phyloP scores from a whole-genome alignment of 495 filamentous ascomycete genomes.

The Trichoderma parareesei region DNA sequence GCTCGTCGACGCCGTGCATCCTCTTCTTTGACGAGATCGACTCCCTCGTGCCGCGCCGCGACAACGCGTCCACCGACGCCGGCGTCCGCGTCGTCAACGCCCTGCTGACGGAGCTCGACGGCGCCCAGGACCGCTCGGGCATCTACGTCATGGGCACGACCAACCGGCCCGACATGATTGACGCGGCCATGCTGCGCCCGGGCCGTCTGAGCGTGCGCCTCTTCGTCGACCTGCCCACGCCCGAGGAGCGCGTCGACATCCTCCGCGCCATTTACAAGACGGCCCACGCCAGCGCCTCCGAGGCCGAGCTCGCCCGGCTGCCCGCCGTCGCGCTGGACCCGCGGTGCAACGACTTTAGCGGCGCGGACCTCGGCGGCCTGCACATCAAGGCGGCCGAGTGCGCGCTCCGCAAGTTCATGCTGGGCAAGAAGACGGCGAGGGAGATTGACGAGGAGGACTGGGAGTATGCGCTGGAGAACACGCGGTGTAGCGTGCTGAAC shows the following conservation, averaged over 20 bases:
- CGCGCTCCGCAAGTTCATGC: slow-evolving; percentile 22
- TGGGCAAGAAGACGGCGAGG: slow-evolving; percentile 17
- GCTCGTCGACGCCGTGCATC: slow-evolving; percentile 81
- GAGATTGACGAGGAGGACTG: slow-evolving; percentile 68
- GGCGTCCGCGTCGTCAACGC: slow-evolving; percentile 91
- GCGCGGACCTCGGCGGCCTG: slow-evolving; percentile 78
- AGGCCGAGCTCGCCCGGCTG: slow-evolving; percentile 34
- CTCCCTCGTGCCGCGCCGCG: slow-evolving; percentile 77
- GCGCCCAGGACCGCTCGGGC: slow-evolving; percentile 67
- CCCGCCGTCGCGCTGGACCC: slow-evolving; percentile 53
- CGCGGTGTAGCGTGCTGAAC: slow-evolving; percentile 75
- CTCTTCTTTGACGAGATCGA: slow-evolving; percentile 98
- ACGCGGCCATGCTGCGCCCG: slow-evolving; percentile 88
- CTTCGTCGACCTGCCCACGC: slow-evolving; percentile 80
- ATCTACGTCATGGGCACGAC: slow-evolving; percentile 95
- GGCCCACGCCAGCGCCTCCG: slow-evolving; percentile 42
- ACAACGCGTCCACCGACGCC: slow-evolving; percentile 72
- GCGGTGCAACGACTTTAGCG: slow-evolving; percentile 76
- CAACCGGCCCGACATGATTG: slow-evolving; percentile 93
- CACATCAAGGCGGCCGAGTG: slow-evolving; percentile 64
- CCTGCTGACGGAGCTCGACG: slow-evolving; percentile 92
- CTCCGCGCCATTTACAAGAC: slow-evolving; percentile 66
- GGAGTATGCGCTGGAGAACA: slow-evolving; percentile 57
- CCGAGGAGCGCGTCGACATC: slow-evolving; percentile 77
- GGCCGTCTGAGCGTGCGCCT: slow-evolving; percentile 83